These are phyloP conservation scores for Mycena rebaudengoi DNA, from an alignment of 768 basidiomycete genomes.

Conservation along the genomic window DNA sequence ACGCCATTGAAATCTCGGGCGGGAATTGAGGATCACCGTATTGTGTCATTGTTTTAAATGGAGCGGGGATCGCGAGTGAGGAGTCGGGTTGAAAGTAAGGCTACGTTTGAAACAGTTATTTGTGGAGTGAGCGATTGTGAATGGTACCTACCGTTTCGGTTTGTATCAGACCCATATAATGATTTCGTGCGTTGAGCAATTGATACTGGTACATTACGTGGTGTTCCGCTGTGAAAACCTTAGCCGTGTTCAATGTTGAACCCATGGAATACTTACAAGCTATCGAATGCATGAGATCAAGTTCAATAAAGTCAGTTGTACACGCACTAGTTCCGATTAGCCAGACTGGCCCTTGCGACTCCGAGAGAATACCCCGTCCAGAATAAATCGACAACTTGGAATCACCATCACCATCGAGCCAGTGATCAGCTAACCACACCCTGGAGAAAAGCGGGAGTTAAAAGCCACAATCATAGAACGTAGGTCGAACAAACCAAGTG, in stretches of 20 bases:
- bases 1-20: conserved; percentile 50
- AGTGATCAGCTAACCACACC: conserved; percentile 86
- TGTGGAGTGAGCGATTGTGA: neutral
- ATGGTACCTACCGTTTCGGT: conserved; percentile 70
- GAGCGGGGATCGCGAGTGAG: conserved; percentile 63
- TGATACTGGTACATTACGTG: conserved; percentile 76
- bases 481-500: too few relatives aligned
- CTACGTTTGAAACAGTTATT: conserved; percentile 39
- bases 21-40: conserved; percentile 66
- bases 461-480: neutral
- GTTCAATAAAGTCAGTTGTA: neutral
- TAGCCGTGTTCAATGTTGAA: neutral
- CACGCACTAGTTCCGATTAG: conserved; percentile 73
- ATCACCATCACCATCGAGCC: conserved; percentile 63
- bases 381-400: conserved; percentile 65
- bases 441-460: conserved; percentile 42
- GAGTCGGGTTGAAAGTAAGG: conserved; percentile 75
- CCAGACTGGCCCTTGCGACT: conserved; percentile 83
- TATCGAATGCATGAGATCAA: neutral
- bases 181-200: conserved; percentile 66
- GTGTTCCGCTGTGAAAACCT: conserved; percentile 66
- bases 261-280: conserved; percentile 29
- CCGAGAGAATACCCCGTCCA: conserved; percentile 79
- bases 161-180: conserved; percentile 78
- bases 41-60: conserved; percentile 53